phyloP scores from a whole-genome alignment of 108 stramenopile genomes.

The Skeletonema costatum region DNA sequence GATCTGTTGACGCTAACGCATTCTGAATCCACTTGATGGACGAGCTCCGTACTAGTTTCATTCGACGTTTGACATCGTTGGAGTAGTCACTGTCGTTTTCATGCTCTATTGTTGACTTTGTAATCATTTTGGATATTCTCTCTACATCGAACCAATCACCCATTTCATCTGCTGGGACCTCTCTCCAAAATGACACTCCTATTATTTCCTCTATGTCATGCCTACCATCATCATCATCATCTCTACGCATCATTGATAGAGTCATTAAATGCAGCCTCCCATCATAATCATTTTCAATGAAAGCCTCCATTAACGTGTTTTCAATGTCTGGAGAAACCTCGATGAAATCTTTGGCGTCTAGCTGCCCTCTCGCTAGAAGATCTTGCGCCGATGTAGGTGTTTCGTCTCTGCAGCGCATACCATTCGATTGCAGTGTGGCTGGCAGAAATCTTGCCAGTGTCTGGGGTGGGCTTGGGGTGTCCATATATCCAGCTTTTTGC shows the following conservation, averaged over 20 bases:
- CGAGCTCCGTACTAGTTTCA: conserved; percentile 21
- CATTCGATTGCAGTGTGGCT: conserved; percentile 9
- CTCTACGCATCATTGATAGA: neutral
- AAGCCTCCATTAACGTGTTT: conserved; percentile 26
- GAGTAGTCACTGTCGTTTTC: conserved; percentile 6
- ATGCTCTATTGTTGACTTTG: neutral
- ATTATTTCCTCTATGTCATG: conserved; percentile 7
- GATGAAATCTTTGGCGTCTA: conserved; percentile 11
- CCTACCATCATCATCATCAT: neutral
- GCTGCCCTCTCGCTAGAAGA: conserved; percentile 10
- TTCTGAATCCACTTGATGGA: conserved; percentile 33
- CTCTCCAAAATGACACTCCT: conserved; percentile 42
- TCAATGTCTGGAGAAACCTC: conserved; percentile 35
- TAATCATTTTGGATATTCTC: conserved; percentile 15
- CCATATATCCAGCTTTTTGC: no score
- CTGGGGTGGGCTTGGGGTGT: neutral
- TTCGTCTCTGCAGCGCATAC: conserved; percentile 12
- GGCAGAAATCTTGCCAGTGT: conserved; percentile 24
- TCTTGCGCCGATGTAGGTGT: conserved; percentile 17
- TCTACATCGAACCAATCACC: conserved; percentile 38
- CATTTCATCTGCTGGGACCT: conserved; percentile 36
- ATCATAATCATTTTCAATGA: conserved; percentile 49
- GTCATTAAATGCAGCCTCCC: conserved; percentile 36
- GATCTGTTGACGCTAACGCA: neutral
- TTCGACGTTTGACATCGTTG: neutral